Evolutionary conservation across 352 stramenopile genomes (phyloP).

Genomic region (Pythium brachiatum): DNA sequence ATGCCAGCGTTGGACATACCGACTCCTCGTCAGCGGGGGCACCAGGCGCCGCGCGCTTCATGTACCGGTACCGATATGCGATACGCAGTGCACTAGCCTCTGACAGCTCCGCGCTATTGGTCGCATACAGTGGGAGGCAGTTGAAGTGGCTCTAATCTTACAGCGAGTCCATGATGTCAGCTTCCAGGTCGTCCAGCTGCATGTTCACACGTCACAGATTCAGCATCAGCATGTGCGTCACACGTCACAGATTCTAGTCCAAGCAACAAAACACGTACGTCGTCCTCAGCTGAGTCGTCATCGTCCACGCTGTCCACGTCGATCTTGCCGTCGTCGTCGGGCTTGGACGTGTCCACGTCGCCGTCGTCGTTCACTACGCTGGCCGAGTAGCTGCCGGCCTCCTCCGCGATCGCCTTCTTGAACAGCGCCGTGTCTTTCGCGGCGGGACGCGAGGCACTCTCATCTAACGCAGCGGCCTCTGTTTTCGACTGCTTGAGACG

Average conservation of each 20-base stretch:
- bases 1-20: not conserved
- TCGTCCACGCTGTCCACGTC: slow-evolving; percentile 20
- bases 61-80: not conserved
- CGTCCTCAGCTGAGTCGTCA: slow-evolving; percentile 36
- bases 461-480: slow-evolving; percentile 17
- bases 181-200: slow-evolving; percentile 75
- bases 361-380: not conserved
- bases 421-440: slow-evolving; percentile 5
- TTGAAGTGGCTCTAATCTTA: slow-evolving; percentile 26
- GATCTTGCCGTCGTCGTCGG: not conserved
- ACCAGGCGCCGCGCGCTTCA: not conserved
- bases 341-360: slow-evolving; percentile 1
- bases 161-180: slow-evolving; percentile 66
- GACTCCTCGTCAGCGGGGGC: not conserved
- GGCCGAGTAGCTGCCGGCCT: not conserved
- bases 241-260: too few species aligned
- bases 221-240: too few species aligned
- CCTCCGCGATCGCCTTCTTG: not conserved
- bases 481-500: slow-evolving; percentile 31
- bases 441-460: not conserved
- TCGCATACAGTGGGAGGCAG: not conserved
- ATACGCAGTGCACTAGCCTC: not conserved
- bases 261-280: slow-evolving; percentile 18
- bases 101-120: too few species aligned
- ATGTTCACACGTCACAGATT: not conserved